phyloP scores from a whole-genome alignment of 352 stramenopile species.

The Phytophthora tubulina region DNA sequence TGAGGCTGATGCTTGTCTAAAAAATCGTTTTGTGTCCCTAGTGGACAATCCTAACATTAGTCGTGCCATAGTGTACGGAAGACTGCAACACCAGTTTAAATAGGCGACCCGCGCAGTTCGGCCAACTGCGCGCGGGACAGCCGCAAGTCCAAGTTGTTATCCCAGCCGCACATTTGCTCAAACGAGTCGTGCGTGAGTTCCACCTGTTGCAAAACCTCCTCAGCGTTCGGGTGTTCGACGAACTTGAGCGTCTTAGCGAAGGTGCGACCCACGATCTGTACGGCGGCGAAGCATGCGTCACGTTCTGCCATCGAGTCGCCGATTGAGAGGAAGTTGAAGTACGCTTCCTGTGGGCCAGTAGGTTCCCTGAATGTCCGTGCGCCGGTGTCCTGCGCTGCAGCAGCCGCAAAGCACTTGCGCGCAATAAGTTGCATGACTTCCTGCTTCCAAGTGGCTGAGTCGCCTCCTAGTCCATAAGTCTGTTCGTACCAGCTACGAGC shows the following conservation, averaged over 20 bases:
- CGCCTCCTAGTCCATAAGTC: slow-evolving; percentile 79
- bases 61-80: slow-evolving; percentile 23
- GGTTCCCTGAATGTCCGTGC: slow-evolving; percentile 5
- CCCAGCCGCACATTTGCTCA: slow-evolving; percentile 88
- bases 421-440: slow-evolving; percentile 90
- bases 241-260: slow-evolving; percentile 92
- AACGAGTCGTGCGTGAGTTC: slow-evolving; percentile 87
- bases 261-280: slow-evolving; percentile 67
- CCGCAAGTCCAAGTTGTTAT: slow-evolving; percentile 76
- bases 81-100: slow-evolving; percentile 29
- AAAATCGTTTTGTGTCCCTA: slow-evolving; percentile 41
- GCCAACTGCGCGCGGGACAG: slow-evolving; percentile 82
- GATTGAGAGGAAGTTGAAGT: slow-evolving; percentile 87
- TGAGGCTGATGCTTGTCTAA: slow-evolving; percentile 26
- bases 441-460: slow-evolving; percentile 87
- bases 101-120: slow-evolving; percentile 62
- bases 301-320: slow-evolving; percentile 90
- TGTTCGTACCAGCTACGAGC: slow-evolving; percentile 89
- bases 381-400: slow-evolving; percentile 17
- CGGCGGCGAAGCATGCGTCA: slow-evolving; percentile 81
- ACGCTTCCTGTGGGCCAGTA: slow-evolving; percentile 39
- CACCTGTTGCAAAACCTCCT: slow-evolving; percentile 88
- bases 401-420: slow-evolving; percentile 77
- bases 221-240: slow-evolving; percentile 78
- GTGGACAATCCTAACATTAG: slow-evolving; percentile 40